Percentiles rank a stretch among this genome's conserved stretches.
Evolutionary conservation across 495 filamentous ascomycete genomes (phyloP).

Genomic region (Beverwykella pulmonaria): DNA sequence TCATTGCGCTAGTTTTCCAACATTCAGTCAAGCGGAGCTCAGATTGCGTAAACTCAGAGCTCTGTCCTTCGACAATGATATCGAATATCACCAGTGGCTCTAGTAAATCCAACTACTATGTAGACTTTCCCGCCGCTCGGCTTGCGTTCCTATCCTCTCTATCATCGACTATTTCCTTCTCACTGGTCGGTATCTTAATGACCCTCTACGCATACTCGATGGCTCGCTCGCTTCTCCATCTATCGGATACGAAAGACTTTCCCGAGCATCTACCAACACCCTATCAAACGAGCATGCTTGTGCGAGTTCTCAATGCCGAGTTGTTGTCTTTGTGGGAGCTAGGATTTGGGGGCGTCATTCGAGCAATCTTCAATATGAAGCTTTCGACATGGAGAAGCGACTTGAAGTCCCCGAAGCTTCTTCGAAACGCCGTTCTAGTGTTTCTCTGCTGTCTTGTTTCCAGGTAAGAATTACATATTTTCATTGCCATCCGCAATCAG

Average conservation of each 20-base stretch:
- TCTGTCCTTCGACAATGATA: too few relatives aligned
- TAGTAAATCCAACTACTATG: too few relatives aligned
- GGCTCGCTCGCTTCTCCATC: not conserved
- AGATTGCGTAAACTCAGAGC: too few relatives aligned
- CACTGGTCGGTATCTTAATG: conserved; percentile 20
- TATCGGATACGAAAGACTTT: not conserved
- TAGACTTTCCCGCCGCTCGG: conserved; percentile 14
- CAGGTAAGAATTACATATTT: not conserved
- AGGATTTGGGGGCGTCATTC: not conserved
- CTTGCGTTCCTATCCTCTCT: conserved; percentile 20
- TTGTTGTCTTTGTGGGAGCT: conserved; percentile 7
- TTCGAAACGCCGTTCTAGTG: not conserved
- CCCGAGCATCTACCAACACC: conserved; percentile 4
- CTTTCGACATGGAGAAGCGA: not conserved
- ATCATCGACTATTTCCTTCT: conserved; percentile 19
- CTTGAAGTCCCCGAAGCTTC: not conserved
- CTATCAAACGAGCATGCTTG: conserved; percentile 15
- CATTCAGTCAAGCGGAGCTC: too few relatives aligned
- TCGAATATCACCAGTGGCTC: too few relatives aligned
- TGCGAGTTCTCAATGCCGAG: conserved; percentile 19
- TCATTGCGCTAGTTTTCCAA: too few relatives aligned
- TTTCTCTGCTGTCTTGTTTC: not conserved
- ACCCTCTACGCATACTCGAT: not conserved
- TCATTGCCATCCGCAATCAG: not conserved
- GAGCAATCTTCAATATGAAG: conserved; percentile 1